phyloP scores from a whole-genome alignment of 2,329 filamentous ascomycete species.

The Zasmidium angulare region DNA sequence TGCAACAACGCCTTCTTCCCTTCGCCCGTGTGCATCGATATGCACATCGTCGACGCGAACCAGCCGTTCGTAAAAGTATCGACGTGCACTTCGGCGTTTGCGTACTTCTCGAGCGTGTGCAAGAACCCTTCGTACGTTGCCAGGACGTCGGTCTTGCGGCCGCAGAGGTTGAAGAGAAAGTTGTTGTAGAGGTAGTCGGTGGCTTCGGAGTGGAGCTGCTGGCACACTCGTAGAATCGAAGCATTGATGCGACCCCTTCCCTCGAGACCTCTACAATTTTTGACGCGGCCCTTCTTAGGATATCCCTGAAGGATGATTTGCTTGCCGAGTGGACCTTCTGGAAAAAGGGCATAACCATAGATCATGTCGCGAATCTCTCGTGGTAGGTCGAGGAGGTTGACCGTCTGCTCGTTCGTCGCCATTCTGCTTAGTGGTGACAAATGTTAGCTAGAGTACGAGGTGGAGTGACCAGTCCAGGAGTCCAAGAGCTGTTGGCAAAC shows the following conservation, averaged over 20 bases:
- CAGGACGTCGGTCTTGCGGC: constrained; percentile 30
- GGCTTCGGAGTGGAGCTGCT: constrained; percentile 24
- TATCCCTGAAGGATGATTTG: too few species aligned
- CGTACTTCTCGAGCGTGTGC: constrained; percentile 22
- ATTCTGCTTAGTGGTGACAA: background rate
- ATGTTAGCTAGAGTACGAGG: background rate
- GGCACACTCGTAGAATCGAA: constrained; percentile 20
- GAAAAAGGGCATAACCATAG: too few species aligned
- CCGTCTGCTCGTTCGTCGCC: background rate
- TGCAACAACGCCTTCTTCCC: constrained; percentile 21
- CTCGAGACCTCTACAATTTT: too few species aligned
- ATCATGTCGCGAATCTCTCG: constrained; percentile 33
- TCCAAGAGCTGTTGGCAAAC: too few species aligned
- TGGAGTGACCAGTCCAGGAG: too few species aligned
- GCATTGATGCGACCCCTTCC: constrained; percentile 18
- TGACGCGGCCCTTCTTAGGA: too few species aligned
- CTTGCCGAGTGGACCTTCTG: constrained; percentile 26
- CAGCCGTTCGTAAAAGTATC: constrained; percentile 33
- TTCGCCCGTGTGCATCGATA: constrained; percentile 28
- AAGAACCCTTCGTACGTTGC: constrained; percentile 23
- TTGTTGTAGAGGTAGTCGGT: constrained; percentile 31
- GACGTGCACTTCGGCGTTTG: constrained; percentile 23
- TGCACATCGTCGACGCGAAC: constrained; percentile 32
- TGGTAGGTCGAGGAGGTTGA: constrained; percentile 24
- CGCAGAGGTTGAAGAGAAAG: constrained; percentile 36